Conservation (phyloP, 345 rosid genomes). For the Gossypium raimondii region DNA sequence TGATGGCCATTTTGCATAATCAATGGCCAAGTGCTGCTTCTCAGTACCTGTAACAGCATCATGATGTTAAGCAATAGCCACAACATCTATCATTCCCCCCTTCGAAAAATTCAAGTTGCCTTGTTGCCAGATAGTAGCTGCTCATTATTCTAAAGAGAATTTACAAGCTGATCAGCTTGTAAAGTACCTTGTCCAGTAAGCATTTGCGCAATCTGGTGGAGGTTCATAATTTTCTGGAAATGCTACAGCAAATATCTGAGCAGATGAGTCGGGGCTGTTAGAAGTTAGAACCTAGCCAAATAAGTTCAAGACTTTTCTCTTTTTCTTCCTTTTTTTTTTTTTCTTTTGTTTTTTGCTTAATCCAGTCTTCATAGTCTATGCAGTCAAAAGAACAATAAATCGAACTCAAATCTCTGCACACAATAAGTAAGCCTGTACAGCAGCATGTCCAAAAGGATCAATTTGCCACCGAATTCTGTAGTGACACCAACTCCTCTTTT, state of each 20-base stretch:
- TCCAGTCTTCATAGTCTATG: constrained; percentile 91
- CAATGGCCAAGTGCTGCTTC: constrained; percentile 87
- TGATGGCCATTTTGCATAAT: constrained; percentile 79
- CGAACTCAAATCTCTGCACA: constrained; percentile 96
- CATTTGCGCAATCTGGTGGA: constrained; percentile 80
- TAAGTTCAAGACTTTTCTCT: constrained; percentile 90
- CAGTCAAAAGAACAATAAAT: constrained; percentile 81
- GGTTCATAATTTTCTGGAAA: constrained; percentile 89
- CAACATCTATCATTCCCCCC: constrained; percentile 71
- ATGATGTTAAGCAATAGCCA: constrained; percentile 95
- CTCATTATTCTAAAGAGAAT: constrained; percentile 85
- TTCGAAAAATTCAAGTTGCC: constrained; percentile 82
- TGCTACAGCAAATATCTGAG: constrained; percentile 94
- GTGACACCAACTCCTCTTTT: constrained; percentile 65
- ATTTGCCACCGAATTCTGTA: constrained; percentile 99
- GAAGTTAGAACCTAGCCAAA: constrained; percentile 68
- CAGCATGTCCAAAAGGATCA: constrained; percentile 99
- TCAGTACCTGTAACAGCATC: constrained; percentile 93
- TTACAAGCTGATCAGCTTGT: constrained; percentile 87
- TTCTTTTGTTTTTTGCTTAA: constrained; percentile 44
- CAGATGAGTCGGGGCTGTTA: constrained; percentile 77
- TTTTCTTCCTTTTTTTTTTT: no score
- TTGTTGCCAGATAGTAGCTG: constrained; percentile 86
- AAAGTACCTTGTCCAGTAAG: constrained; percentile 97
- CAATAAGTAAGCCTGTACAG: constrained; percentile 90